These are phyloP conservation scores for Cercospora canescens DNA, from an alignment of 2,329 filamentous ascomycete genomes.

Conservation along the genomic window DNA sequence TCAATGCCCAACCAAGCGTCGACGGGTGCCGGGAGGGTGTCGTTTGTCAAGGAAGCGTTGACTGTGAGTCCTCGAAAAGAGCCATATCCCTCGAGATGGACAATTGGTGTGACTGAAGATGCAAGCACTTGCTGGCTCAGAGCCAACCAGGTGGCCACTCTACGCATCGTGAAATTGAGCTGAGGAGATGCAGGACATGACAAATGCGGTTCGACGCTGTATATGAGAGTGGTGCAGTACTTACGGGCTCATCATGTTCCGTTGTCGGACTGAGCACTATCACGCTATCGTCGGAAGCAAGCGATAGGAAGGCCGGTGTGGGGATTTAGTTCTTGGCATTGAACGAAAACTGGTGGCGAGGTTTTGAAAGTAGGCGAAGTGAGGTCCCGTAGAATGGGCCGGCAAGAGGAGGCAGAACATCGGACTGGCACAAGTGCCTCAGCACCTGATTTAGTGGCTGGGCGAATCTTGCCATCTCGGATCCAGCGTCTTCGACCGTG, in stretches of 20 bases:
- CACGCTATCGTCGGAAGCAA: constrained; percentile 3
- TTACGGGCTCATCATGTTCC: constrained; percentile 10
- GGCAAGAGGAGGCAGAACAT: not conserved
- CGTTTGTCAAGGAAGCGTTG: constrained; percentile 15
- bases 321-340: not conserved
- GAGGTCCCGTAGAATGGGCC: not conserved
- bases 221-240: not conserved
- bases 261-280: constrained; percentile 2
- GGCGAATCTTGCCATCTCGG: not conserved
- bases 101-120: constrained; percentile 11
- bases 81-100: constrained; percentile 17
- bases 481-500: not conserved
- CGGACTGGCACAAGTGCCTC: not conserved
- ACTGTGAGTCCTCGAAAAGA: constrained; percentile 19
- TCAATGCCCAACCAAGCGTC: constrained; percentile 45
- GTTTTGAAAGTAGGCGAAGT: not conserved
- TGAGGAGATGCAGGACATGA: not conserved
- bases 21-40: constrained; percentile 19
- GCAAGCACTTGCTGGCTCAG: constrained; percentile 32
- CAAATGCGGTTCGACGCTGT: not conserved
- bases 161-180: constrained; percentile 1
- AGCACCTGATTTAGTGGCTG: not conserved
- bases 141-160: constrained; percentile 14
- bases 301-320: not conserved
- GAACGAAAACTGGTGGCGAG: not conserved